These are phyloP conservation scores for Viola odorata DNA, from an alignment of 345 rosid species.

Conservation along the genomic window DNA sequence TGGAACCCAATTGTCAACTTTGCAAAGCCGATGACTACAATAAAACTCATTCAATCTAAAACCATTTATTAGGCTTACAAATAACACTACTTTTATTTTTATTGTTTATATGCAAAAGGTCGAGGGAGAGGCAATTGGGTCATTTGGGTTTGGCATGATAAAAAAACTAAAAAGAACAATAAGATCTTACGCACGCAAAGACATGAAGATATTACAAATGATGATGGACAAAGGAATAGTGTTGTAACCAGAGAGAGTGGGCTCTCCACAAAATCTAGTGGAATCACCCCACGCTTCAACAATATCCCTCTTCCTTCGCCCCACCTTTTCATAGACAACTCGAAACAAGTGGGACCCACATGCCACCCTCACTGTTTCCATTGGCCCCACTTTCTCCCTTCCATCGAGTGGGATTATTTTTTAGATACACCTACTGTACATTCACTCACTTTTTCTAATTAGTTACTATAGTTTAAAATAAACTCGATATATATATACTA, in stretches of 20 bases:
- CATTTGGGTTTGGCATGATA: background rate
- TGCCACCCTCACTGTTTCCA: background rate
- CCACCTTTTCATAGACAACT: no score
- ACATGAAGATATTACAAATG: background rate
- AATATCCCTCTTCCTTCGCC: background rate
- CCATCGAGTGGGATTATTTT: background rate
- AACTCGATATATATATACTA: no score
- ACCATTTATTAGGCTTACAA: no score
- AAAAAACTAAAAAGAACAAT: background rate
- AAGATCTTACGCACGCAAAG: slow-evolving; percentile 8
- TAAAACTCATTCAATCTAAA: no score
- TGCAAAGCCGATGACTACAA: no score
- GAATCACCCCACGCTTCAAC: slow-evolving; percentile 37
- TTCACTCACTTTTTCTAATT: no score
- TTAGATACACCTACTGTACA: no score
- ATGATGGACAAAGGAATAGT: background rate
- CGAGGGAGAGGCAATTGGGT: background rate
- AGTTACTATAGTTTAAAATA: no score
- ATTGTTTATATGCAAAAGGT: no score
- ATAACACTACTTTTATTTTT: no score
- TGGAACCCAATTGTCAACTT: no score
- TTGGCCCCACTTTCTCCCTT: background rate
- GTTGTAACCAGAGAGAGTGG: slow-evolving; percentile 15
- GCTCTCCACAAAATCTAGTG: slow-evolving; percentile 30
- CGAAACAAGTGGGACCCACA: background rate